Conservation (phyloP, 2,329 filamentous ascomycete species). For the Paecilomyces variotii region DNA sequence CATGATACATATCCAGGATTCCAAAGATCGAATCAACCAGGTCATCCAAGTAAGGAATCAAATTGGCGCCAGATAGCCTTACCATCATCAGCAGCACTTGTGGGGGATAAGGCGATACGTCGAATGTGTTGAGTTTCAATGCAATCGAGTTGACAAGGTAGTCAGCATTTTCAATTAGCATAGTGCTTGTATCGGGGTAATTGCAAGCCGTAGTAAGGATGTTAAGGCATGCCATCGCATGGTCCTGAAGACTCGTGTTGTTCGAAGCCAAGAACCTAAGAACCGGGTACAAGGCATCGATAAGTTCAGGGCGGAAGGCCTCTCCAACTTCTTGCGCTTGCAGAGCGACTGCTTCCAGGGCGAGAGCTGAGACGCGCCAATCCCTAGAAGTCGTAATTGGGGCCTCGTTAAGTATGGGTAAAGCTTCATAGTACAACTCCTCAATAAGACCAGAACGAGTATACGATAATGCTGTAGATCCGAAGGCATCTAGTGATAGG, state of each 20-base stretch:
- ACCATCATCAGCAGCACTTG: slow-evolving; percentile 95
- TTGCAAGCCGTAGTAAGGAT: slow-evolving; percentile 66
- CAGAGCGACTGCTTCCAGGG: slow-evolving; percentile 71
- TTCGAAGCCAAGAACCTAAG: slow-evolving; percentile 75
- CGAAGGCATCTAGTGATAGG: slow-evolving; percentile 46
- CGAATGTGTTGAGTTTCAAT: slow-evolving; percentile 80
- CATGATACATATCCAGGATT: slow-evolving; percentile 89
- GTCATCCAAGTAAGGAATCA: slow-evolving; percentile 87
- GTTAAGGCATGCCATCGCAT: slow-evolving; percentile 78
- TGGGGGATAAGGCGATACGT: slow-evolving; percentile 83
- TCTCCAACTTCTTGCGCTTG: slow-evolving; percentile 59
- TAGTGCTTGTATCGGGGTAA: slow-evolving; percentile 64
- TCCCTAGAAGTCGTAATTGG: slow-evolving; percentile 41
- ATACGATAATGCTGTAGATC: slow-evolving; percentile 16
- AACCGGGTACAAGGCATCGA: slow-evolving; percentile 87
- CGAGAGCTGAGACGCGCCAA: slow-evolving; percentile 69
- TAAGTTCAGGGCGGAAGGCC: slow-evolving; percentile 73
- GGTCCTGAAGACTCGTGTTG: slow-evolving; percentile 59
- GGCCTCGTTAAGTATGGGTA: slow-evolving; percentile 32
- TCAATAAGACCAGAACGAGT: slow-evolving; percentile 32
- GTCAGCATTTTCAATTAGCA: slow-evolving; percentile 87
- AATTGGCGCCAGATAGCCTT: slow-evolving; percentile 66
- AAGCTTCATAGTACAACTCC: slow-evolving; percentile 36
- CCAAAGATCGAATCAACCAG: slow-evolving; percentile 85
- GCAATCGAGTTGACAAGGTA: slow-evolving; percentile 94